Conservation (phyloP, 1,284 basidiomycete genomes). For the Ganoderma sinense region DNA sequence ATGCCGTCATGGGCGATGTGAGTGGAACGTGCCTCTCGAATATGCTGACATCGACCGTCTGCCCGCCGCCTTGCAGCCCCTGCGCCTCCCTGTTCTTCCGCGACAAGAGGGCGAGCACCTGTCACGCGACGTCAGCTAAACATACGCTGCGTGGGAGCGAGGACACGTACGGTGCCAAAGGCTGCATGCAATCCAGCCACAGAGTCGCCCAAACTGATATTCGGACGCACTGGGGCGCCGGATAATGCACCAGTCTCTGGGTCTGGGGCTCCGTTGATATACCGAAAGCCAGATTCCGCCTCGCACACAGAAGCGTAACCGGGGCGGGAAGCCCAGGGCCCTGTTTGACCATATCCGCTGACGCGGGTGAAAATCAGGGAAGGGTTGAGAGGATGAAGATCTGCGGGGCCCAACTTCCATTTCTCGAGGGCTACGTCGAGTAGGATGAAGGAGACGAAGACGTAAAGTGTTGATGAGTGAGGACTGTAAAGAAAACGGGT, state of each 20-base stretch:
- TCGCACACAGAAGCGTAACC: constrained; percentile 80
- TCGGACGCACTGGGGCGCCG: constrained; percentile 72
- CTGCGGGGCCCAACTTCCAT: constrained; percentile 67
- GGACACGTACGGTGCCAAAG: constrained; percentile 65
- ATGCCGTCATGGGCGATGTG: constrained; percentile 10
- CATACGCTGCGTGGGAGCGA: neutral
- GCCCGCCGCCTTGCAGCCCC: constrained; percentile 51
- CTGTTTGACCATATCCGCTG: constrained; percentile 77
- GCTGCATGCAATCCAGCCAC: constrained; percentile 76
- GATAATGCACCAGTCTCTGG: constrained; percentile 56
- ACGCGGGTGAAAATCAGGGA: constrained; percentile 76
- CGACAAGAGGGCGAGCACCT: constrained; percentile 78
- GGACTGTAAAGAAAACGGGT: neutral
- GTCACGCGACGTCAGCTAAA: neutral
- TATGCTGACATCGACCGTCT: constrained; percentile 78
- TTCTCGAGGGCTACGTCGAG: constrained; percentile 64
- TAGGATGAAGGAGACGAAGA: neutral
- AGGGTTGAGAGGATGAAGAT: constrained; percentile 64
- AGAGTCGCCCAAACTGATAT: constrained; percentile 75
- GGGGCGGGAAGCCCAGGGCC: constrained; percentile 72
- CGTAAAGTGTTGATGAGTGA: neutral
- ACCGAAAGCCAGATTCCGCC: constrained; percentile 76
- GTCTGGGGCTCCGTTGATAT: constrained; percentile 72
- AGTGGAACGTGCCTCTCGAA: constrained; percentile 62
- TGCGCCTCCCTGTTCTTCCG: constrained; percentile 48